Conservation (phyloP, 2,329 filamentous ascomycete species). For the Penicillium expansum region DNA sequence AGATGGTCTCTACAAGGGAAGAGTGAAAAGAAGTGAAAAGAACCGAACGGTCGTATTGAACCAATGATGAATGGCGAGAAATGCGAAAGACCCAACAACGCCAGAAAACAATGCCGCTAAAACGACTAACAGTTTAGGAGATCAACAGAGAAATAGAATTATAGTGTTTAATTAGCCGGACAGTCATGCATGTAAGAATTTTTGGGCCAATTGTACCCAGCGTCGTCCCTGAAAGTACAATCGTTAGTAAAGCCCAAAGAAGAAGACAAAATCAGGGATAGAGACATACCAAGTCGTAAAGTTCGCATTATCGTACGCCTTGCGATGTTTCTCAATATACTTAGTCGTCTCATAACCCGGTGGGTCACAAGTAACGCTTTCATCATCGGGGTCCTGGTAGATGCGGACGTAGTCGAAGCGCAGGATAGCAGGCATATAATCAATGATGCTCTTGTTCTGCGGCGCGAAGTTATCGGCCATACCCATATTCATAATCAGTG, state of each 20-base stretch:
- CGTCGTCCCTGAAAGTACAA: slow-evolving; percentile 38
- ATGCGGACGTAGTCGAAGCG: slow-evolving; percentile 69
- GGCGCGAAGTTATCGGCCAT: slow-evolving; percentile 66
- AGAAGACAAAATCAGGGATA: background rate
- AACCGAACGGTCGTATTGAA: background rate
- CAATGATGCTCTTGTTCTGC: slow-evolving; percentile 57
- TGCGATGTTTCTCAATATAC: slow-evolving; percentile 63
- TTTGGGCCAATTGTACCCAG: slow-evolving; percentile 59
- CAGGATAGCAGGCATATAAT: slow-evolving; percentile 62
- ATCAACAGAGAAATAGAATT: background rate
- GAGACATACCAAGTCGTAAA: slow-evolving; percentile 58
- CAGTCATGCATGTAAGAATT: slow-evolving; percentile 62
- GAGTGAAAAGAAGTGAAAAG: background rate
- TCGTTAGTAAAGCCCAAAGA: background rate
- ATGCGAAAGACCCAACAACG: slow-evolving; percentile 20
- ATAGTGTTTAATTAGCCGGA: slow-evolving; percentile 22
- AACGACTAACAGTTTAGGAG: slow-evolving; percentile 17
- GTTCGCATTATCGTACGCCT: slow-evolving; percentile 63
- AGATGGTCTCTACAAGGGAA: background rate
- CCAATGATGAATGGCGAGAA: background rate
- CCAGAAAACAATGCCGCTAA: slow-evolving; percentile 32
- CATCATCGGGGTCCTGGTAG: slow-evolving; percentile 61
- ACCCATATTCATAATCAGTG: slow-evolving; percentile 66
- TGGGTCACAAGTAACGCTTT: slow-evolving; percentile 65
- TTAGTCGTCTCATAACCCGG: slow-evolving; percentile 63